Evolutionary conservation across 345 rosid species (phyloP).

Genomic region (Chamaenerion angustifolium): DNA sequence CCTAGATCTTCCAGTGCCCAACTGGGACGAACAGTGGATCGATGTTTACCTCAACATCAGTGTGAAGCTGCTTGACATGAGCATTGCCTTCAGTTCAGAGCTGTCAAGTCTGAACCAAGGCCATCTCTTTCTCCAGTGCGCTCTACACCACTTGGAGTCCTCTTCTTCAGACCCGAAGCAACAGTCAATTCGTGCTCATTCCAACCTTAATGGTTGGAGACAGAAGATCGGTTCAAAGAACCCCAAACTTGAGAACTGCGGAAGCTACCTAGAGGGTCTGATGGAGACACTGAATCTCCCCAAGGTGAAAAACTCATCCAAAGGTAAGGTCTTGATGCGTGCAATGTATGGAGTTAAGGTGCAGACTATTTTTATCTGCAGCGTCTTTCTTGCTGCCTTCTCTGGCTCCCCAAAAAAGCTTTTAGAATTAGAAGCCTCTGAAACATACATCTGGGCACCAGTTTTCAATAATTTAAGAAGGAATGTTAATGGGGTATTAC

Average conservation of each 20-base stretch:
- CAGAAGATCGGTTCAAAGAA: slow-evolving; percentile 43
- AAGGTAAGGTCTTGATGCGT: slow-evolving; percentile 73
- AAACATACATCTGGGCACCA: slow-evolving; percentile 22
- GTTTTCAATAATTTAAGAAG: slow-evolving; percentile 42
- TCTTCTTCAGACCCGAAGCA: slow-evolving; percentile 15
- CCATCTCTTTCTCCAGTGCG: slow-evolving; percentile 62
- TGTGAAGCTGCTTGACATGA: slow-evolving; percentile 75
- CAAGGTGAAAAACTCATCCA: slow-evolving; percentile 71
- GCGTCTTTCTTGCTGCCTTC: too few relatives aligned
- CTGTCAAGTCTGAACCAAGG: slow-evolving; percentile 65
- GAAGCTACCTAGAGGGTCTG: slow-evolving; percentile 35
- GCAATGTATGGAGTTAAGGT: slow-evolving; percentile 82
- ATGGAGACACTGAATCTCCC: slow-evolving; percentile 46
- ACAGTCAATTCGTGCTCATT: slow-evolving; percentile 32
- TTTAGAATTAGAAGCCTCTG: too few relatives aligned
- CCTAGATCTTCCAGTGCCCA: slow-evolving; percentile 6
- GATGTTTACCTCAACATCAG: slow-evolving; percentile 80
- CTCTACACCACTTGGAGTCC: slow-evolving; percentile 36
- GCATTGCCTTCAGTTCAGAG: slow-evolving; percentile 70
- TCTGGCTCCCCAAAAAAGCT: too few relatives aligned
- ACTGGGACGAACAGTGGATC: slow-evolving; percentile 92
- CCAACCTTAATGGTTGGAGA: slow-evolving; percentile 66
- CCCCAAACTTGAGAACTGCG: slow-evolving; percentile 42
- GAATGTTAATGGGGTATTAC: slow-evolving; percentile 33
- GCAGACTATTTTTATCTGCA: slow-evolving; percentile 20